phyloP scores from a whole-genome alignment of 306 rosid genomes.

The Medicago truncatula region MtrunA17r5.0-ANR NC_053046.1:4900501-4901000 shows the following conservation, averaged over 20 bases:
- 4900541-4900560: too few species aligned
- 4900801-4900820: neutral
- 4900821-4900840: neutral
- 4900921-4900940: too few species aligned
- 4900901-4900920: too few species aligned
- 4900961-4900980: too few species aligned
- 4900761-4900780: neutral
- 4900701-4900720: conserved; percentile 30
- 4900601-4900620: neutral
- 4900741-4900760: neutral
- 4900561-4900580: neutral
- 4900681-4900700: conserved; percentile 55
- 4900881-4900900: too few species aligned
- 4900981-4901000: too few species aligned
- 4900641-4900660: conserved; percentile 59
- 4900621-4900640: conserved; percentile 45
- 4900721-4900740: neutral
- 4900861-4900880: neutral
- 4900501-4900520: too few species aligned
- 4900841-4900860: neutral
- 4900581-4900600: neutral
- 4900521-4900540: too few species aligned
- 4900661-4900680: conserved; percentile 56
- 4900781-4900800: neutral
- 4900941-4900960: too few species aligned